Evolutionary conservation across 331 rosid genomes (phyloP), one percentile per base, ranked within the genome.

Genomic region (Malus hybrid): DNA sequence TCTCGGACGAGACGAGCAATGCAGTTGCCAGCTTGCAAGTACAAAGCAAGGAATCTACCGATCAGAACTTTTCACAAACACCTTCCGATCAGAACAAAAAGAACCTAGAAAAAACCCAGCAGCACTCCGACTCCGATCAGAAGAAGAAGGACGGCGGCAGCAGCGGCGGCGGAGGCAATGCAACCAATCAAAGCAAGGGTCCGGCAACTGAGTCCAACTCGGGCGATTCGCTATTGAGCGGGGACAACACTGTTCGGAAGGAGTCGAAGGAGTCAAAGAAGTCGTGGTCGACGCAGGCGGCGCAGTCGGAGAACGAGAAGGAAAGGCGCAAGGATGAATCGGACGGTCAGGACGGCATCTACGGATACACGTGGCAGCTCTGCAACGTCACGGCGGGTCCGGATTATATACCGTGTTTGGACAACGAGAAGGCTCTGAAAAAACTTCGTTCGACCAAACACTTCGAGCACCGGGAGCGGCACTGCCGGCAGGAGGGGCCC

Each of bases 351-450:
- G 90, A 79, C 12, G 83, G 78, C 64, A 16, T 53, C 8, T 75
- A 84, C 65, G 92, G 85, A 19, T 66, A 81, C 82, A 65, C 82
- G 28, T 92, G 97, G 97, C 81, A 74, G 46, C 74, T 88, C 1
- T 90, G 97, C 76, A 95, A 92, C 79, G 87, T 80, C 57, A 92
- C 97, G 0, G 79, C 93, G 1, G 89, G 88, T 52, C 39, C 90
- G 2, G 97, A 95, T 84, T 95, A 83, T 63, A 92, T 92, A 61
- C 97, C 99, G 1, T 95, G 99, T 87, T 84, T 95, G 89, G 99
- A 95, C 83, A 92, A 92, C 44, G 89, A 84, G 80, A 83, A 89
- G 68, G 93, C 97, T 6, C 2, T 92, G 7, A 90, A 78, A 68
- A 33, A 74, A 60, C 66, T 95, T 56, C 89, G 63, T 0, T 68